Conservation (phyloP, 139 green algal genomes). For the Axilococcus clingmanii region DNA sequence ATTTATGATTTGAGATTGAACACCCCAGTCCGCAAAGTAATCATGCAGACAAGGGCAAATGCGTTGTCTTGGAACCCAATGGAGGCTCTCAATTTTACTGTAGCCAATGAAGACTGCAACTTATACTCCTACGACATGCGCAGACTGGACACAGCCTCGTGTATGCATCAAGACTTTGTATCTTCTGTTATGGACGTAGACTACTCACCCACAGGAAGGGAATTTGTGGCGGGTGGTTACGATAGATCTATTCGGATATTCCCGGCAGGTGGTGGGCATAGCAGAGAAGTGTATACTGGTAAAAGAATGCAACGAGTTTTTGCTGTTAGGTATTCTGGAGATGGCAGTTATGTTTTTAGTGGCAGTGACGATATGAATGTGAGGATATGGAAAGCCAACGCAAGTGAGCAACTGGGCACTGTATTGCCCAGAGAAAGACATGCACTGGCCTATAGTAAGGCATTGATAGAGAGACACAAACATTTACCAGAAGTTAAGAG, state of each 20-base stretch:
- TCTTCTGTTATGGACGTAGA: slow-evolving; percentile 96
- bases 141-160: slow-evolving; percentile 63
- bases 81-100: slow-evolving; percentile 97
- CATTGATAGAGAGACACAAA: slow-evolving; percentile 85
- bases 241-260: slow-evolving; percentile 93
- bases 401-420: slow-evolving; percentile 76
- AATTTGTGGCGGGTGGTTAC: slow-evolving; percentile 95
- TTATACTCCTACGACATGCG: slow-evolving; percentile 98
- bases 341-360: slow-evolving; percentile 89
- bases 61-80: slow-evolving; percentile 93
- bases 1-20: slow-evolving; percentile 87
- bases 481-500: slow-evolving; percentile 91
- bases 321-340: slow-evolving; percentile 72
- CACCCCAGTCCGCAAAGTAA: slow-evolving; percentile 83
- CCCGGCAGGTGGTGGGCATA: slow-evolving; percentile 70
- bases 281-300: slow-evolving; percentile 81
- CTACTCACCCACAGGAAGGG: slow-evolving; percentile 90
- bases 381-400: slow-evolving; percentile 64
- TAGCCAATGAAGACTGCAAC: slow-evolving; percentile 90
- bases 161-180: slow-evolving; percentile 90
- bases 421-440: slow-evolving; percentile 79
- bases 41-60: slow-evolving; percentile 90
- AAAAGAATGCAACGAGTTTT: slow-evolving; percentile 96
- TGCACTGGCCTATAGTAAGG: slow-evolving; percentile 66
- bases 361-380: slow-evolving; percentile 68